phyloP scores from a whole-genome alignment of 2,329 filamentous ascomycete species.

The Didymellaceae sp. region DNA sequence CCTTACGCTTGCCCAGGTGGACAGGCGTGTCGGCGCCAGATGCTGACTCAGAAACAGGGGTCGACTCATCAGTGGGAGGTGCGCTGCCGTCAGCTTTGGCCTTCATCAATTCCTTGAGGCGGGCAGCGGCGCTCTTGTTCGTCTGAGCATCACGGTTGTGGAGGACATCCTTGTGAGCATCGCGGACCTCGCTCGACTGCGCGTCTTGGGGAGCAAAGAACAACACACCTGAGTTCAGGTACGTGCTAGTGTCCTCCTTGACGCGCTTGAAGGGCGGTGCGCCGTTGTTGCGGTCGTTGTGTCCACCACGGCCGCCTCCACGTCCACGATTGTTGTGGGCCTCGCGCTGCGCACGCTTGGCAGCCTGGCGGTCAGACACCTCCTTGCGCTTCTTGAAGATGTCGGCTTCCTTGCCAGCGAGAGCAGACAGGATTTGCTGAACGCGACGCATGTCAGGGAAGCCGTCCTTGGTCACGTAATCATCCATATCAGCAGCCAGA shows the following conservation, averaged over 20 bases:
- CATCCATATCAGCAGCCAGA: conserved; percentile 88
- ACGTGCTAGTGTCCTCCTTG: conserved; percentile 46
- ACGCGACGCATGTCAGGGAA: conserved; percentile 85
- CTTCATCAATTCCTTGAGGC: conserved; percentile 75
- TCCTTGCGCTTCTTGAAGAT: conserved; percentile 92
- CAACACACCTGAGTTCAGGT: conserved; percentile 42
- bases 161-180: conserved; percentile 85
- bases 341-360: conserved; percentile 66
- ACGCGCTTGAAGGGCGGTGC: conserved; percentile 40
- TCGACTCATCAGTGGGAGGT: conserved; percentile 33
- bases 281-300: conserved; percentile 21
- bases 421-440: conserved; percentile 83
- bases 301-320: conserved; percentile 40
- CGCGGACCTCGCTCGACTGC: conserved; percentile 47
- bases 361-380: conserved; percentile 81
- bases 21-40: conserved; percentile 53
- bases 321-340: conserved; percentile 46
- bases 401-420: conserved; percentile 90
- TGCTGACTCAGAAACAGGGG: conserved; percentile 32
- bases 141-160: conserved; percentile 75
- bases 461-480: conserved; percentile 95
- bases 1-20: conserved; percentile 77
- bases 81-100: conserved; percentile 46
- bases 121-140: conserved; percentile 93
- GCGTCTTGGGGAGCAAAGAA: conserved; percentile 48